phyloP scores from a whole-genome alignment of 495 filamentous ascomycete species.

The Xanthoparmelia taractica region DNA sequence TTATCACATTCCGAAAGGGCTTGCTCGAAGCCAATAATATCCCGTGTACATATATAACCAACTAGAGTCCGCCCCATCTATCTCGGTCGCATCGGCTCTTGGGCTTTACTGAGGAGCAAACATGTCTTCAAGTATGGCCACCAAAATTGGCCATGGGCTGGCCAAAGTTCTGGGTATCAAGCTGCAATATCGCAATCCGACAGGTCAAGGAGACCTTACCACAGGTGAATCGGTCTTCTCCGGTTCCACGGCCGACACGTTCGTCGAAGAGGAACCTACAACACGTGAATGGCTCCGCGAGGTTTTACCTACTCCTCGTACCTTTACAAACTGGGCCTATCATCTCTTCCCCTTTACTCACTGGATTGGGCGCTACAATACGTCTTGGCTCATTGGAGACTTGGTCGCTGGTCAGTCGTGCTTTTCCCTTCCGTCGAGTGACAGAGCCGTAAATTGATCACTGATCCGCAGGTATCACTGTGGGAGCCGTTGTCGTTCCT shows the following conservation, averaged over 20 bases:
- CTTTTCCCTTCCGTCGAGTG: neutral
- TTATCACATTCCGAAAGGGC: neutral
- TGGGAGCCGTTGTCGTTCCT: constrained; percentile 90
- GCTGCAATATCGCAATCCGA: constrained; percentile 54
- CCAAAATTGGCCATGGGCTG: constrained; percentile 60
- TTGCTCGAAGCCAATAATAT: neutral
- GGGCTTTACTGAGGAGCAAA: neutral
- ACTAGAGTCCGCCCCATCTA: neutral
- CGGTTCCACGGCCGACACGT: constrained; percentile 65
- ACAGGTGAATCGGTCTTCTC: constrained; percentile 76
- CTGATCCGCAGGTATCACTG: constrained; percentile 63
- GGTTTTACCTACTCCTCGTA: constrained; percentile 47
- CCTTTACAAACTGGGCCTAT: constrained; percentile 51
- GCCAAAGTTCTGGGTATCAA: constrained; percentile 85
- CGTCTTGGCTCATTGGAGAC: constrained; percentile 82
- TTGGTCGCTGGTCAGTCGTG: constrained; percentile 68
- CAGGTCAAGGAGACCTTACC: constrained; percentile 49
- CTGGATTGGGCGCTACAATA: constrained; percentile 86
- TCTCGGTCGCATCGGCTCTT: neutral
- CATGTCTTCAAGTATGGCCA: constrained; percentile 17
- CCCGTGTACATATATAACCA: neutral
- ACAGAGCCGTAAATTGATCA: constrained; percentile 19
- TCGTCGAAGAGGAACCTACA: constrained; percentile 76
- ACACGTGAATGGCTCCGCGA: constrained; percentile 61
- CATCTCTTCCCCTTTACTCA: constrained; percentile 77